Base-by-base conservation (phyloP, 768 basidiomycete genomes). In the Pisolithus marmoratus region DNA sequence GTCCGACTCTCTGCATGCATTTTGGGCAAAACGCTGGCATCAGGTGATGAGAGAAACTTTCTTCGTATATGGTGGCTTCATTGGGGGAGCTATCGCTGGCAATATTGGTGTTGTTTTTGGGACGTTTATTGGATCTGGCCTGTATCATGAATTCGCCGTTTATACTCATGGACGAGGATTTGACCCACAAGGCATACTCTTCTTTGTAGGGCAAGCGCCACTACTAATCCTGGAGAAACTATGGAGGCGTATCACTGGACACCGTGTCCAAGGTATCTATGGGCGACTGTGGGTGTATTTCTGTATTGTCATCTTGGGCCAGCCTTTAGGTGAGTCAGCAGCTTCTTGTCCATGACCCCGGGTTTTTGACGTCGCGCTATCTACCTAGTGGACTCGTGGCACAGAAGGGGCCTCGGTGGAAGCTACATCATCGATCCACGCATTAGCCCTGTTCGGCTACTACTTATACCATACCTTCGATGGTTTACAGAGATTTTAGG, bases 21-120 rank as follows among this genome's bases (percentile, higher is more conserved):
- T 91, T 55, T 92, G 90, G 90, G 74, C 83, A 0, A 77, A 73
- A 56, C 75, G 81, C 34, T 91, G 90, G 90, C 90, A 92, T 60
- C 87, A 91, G 61, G 60, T 82, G 5, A 73, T 92, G 36, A 77
- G 87, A 9, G 78, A 81, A 56, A 85, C 81, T 0, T 88, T 91
- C 65, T 68, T 89, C 42, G 73, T 87, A 11, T 79, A 77, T 41
- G 90, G 90, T 2, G 90, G 87, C 3, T 80, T 80, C 52, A 78
- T 81, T 2, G 82, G 84, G 17, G 52, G 54, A 45, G 57, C 62
- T 63, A 50, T 89, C 11, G 79, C 74, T 0, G 86, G 86, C 2
- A 68, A 79, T 36, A 24, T 80, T 2, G 88, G 87, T 8, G 76
- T 84, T 72, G 63, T 91, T 12, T 69, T 89, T 31, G 89, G 90